Base-by-base conservation (phyloP, 208 protist genomes). In the Acanthamoeba pearcei region DNA sequence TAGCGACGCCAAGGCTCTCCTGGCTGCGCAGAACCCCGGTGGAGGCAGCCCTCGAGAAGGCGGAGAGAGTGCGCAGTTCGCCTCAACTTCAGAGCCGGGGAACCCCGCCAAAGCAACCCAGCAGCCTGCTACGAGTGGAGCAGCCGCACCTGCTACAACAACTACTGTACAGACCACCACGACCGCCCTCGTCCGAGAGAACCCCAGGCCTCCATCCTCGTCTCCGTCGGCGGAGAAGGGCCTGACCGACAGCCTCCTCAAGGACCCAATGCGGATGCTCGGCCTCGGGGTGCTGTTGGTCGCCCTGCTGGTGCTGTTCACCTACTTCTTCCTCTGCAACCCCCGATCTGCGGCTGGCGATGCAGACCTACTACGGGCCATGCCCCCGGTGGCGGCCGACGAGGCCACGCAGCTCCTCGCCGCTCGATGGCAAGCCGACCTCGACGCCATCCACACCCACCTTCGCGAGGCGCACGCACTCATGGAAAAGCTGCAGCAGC, bases 391-490 rank as follows among this genome's bases (percentile, higher is more conserved):
- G 62, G 19, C 88, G 60, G n/a, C 1, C 8, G 46, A 92, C 62
- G 88, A 92, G 27, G 62, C 60, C 88, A 76, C 66, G 62, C 88
- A 57, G 10, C 35, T 53, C 38, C 88, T 92, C 10, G 29, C 38
- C 5, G n/a, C 32, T n/a, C 64, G 64, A 27, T 92, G 88, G 88
- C 60, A 78, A 51, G 46, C 46, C 22, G 88, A 92, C 60, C n/a
- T 92, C 24, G 60, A 72, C 60, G 46, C 38, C 62, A 76, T 92
- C n/a, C 55, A 92, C n/a, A 42, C 24, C 42, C 88, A 76, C 29
- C 88, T 92, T 8, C 88, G 46, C 38, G 46, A 92, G 88, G 66
- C 49, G n/a, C 22, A 92, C 57, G 60, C 12, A 0, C 32, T 92
- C 42, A 76, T 92, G 60, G 51, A 70, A 10, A 92, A 57, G 49